A percentile compares a stretch with the other conserved stretches of the same genome.
Evolutionary conservation across 805 yeast species (phyloP).

Genomic region (Saturnispora ahearnii): DNA sequence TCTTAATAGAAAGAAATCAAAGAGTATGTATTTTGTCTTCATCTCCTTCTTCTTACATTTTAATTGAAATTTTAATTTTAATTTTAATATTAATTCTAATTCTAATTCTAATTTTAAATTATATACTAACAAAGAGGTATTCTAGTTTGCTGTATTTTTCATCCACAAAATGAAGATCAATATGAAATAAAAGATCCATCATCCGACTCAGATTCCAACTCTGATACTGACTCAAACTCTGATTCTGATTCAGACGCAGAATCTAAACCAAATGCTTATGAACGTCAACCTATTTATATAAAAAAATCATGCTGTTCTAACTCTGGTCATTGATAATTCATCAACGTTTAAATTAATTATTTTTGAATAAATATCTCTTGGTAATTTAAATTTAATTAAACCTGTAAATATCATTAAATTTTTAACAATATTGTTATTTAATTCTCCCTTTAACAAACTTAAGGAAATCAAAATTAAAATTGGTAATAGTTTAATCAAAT

Average conservation of each 20-base stretch:
- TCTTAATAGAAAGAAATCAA: conserved; percentile 80
- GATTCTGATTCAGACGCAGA: conserved; percentile 17
- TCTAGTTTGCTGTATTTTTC: conserved; percentile 68
- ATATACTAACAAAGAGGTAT: conserved; percentile 11
- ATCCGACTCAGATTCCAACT: conserved; percentile 14
- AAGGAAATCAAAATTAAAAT: conserved; percentile 68
- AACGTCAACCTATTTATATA: conserved; percentile 64
- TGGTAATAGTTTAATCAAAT: conserved; percentile 72
- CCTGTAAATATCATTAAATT: conserved; percentile 94
- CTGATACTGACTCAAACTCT: conserved; percentile 16
- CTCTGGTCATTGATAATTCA: conserved; percentile 8
- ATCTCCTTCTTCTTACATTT: too few relatives aligned
- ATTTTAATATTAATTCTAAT: not conserved
- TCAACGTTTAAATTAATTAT: not conserved
- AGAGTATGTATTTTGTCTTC: conserved; percentile 33
- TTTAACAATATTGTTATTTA: conserved; percentile 49
- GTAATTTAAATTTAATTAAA: conserved; percentile 88
- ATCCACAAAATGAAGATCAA: conserved; percentile 57
- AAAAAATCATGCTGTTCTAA: conserved; percentile 15
- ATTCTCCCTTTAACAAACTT: conserved; percentile 47
- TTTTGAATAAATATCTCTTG: conserved; percentile 64
- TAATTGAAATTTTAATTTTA: too few relatives aligned
- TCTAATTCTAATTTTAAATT: not conserved
- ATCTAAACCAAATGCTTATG: conserved; percentile 71
- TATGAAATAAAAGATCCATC: conserved; percentile 23